Evolutionary conservation across 2,329 filamentous ascomycete genomes (phyloP).

Genomic region (Colletotrichum gigasporum): DNA sequence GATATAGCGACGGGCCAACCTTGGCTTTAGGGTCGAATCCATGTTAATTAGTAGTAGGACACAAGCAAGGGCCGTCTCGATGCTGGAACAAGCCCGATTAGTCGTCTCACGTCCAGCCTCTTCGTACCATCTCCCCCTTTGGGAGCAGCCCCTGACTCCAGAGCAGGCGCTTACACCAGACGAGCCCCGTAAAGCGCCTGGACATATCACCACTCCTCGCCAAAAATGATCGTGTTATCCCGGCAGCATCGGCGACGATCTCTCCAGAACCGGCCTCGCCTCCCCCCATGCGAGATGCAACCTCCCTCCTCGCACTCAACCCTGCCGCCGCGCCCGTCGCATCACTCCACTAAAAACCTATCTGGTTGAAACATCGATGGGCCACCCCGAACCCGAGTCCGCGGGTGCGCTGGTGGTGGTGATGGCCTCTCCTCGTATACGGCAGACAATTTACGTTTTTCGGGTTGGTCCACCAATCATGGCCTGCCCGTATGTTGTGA

Average conservation of each 20-base stretch:
- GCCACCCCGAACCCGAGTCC: too few relatives aligned
- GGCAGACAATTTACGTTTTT: background rate
- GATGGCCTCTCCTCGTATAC: background rate
- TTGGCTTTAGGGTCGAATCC: too few relatives aligned
- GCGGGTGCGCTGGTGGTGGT: background rate
- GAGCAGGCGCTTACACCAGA: background rate
- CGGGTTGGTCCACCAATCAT: background rate
- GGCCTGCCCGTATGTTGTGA: background rate
- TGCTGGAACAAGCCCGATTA: too few relatives aligned
- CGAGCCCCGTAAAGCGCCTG: too few relatives aligned
- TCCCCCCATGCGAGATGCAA: background rate
- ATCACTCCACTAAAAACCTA: background rate
- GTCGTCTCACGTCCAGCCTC: too few relatives aligned
- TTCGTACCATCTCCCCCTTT: too few relatives aligned
- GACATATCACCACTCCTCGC: too few relatives aligned
- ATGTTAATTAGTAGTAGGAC: too few relatives aligned
- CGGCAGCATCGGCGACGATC: slow-evolving; percentile 1
- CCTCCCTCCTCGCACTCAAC: background rate
- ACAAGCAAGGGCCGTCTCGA: too few relatives aligned
- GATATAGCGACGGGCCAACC: background rate
- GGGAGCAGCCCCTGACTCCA: too few relatives aligned
- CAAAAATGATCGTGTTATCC: too few relatives aligned
- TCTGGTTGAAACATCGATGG: slow-evolving; percentile 16
- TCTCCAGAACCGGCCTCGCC: background rate
- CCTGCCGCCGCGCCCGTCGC: background rate